Percentiles rank a stretch among this genome's conserved stretches.
phyloP scores from a whole-genome alignment of 2,329 filamentous ascomycete species.

The Teratosphaeria pseudoeucalypti region DNA sequence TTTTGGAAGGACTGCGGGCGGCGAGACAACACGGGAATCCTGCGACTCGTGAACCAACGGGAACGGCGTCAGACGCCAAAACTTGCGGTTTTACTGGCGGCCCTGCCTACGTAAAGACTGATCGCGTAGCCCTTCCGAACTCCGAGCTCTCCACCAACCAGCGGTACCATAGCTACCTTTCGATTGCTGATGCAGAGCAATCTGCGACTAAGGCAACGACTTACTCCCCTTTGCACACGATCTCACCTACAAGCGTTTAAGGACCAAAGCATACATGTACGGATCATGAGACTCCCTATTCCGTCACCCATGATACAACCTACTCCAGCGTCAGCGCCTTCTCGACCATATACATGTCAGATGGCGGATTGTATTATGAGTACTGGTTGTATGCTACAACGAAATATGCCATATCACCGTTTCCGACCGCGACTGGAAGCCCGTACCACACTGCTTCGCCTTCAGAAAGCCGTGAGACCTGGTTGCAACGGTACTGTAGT shows the following conservation, averaged over 20 bases:
- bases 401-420: not conserved
- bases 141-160: too few species aligned
- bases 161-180: too few species aligned
- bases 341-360: not conserved
- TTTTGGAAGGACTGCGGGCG: too few species aligned
- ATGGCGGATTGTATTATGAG: not conserved
- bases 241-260: not conserved
- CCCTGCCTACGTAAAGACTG: too few species aligned
- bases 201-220: not conserved
- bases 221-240: not conserved
- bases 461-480: not conserved
- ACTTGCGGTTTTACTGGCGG: too few species aligned
- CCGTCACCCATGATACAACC: not conserved
- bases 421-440: not conserved
- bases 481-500: too few species aligned
- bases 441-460: not conserved
- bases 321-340: not conserved
- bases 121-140: too few species aligned
- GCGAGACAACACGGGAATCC: too few species aligned
- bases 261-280: not conserved
- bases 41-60: too few species aligned
- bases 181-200: not conserved
- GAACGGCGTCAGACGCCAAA: too few species aligned
- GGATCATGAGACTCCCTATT: not conserved
- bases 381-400: not conserved